These are phyloP conservation scores for Cyclaneusma minus DNA, from an alignment of 2,329 filamentous ascomycete species.

Conservation along the genomic window DNA sequence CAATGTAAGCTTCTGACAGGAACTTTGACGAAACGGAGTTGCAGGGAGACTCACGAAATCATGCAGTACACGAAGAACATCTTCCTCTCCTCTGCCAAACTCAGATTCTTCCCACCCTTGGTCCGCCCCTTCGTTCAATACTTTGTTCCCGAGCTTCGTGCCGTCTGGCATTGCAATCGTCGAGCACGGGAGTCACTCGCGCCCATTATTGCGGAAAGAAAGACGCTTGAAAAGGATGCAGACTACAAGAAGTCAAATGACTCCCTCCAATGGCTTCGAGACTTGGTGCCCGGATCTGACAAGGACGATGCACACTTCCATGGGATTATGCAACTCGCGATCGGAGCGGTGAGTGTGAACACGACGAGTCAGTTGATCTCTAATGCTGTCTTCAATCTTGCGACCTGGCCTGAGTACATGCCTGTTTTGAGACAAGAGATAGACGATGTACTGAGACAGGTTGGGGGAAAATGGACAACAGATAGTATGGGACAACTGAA, in stretches of 20 bases:
- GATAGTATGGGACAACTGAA: conserved; percentile 6
- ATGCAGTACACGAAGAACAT: conserved; percentile 3
- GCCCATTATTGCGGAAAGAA: conserved; percentile 4
- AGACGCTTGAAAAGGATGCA: background rate
- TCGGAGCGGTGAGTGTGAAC: conserved; percentile 4
- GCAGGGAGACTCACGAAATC: background rate
- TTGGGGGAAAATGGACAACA: conserved; percentile 6
- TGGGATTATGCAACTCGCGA: conserved; percentile 3
- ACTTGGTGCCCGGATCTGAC: background rate
- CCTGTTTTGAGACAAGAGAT: conserved; percentile 6
- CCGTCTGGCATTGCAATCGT: conserved; percentile 1
- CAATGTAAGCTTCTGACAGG: conserved; percentile 1
- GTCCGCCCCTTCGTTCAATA: conserved; percentile 4
- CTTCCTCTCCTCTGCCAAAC: conserved; percentile 2
- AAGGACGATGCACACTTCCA: conserved; percentile 4
- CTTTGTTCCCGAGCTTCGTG: conserved; percentile 4
- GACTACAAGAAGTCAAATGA: conserved; percentile 2
- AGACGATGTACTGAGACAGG: conserved; percentile 2
- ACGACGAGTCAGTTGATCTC: conserved; percentile 6
- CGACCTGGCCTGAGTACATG: conserved; percentile 5
- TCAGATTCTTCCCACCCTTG: conserved; percentile 2
- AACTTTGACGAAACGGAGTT: background rate
- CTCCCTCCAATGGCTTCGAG: conserved; percentile 4
- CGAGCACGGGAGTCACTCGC: conserved; percentile 1
- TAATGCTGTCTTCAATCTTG: conserved; percentile 6